Base-by-base conservation (phyloP, 2,329 filamentous ascomycete species). In the Amphichorda felina region DNA sequence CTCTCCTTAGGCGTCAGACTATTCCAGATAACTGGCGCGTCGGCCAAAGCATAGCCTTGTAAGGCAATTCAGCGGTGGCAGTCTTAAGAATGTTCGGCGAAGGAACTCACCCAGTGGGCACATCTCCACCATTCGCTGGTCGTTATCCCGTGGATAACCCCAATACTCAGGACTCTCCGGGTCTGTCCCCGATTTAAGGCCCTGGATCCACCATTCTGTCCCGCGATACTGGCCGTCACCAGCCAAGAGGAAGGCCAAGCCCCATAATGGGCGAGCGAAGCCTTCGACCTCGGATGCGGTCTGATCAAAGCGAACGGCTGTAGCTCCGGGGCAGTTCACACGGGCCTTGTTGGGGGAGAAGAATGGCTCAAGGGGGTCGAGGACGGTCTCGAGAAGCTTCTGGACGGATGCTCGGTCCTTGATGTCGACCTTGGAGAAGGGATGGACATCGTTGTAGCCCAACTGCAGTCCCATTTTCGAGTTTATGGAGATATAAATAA, bases 51-150 rank as follows among this genome's bases (percentile, higher is more conserved):
- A 47, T 76, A 88, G 1, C 82, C 64, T 66, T 24, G 9, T 13
- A 16, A 9, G 15, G 4, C 13, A 18, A 17, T 13, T 18, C 8
- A 31, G 15, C 16, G 5, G 5, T n/a, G n/a, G n/a, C 15, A 5
- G 29, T 7, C 9, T 11, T 10, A 19, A 8, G 10, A 31, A 8
- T 15, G 16, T n/a, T 3, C 16, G n/a, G 26, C 19, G 26, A 30
- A 9, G 17, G n/a, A 31, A 26, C 50, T 40, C 51, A 65, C 66
- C 83, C 39, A 88, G 66, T 1, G 82, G 82, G 50, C 82, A 87
- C 68, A 86, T 84, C 53, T 89, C 83, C 3, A 88, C 83, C 83
- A 88, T 88, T 18, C 82, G 66, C 61, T 88, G 82, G 49, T 88
- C 83, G 38, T 79, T 76, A 49, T 87, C 81, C 43, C 76, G 68